Base-by-base conservation (phyloP, 371 early-diverging fungal genomes). In the Mortierella sp. region DNA sequence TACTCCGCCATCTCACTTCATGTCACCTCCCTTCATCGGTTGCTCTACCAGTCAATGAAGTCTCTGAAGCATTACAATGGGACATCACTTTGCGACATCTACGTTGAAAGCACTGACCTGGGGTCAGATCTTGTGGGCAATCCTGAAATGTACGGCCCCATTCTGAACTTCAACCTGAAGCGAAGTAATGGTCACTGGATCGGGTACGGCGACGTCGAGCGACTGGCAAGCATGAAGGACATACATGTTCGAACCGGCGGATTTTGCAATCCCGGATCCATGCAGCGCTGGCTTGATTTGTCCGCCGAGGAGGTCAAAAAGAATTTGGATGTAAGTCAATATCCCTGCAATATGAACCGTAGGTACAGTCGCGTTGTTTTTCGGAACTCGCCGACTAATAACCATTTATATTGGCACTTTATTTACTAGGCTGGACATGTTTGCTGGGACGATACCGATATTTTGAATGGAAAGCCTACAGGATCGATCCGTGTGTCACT, bases 201-300 rank as follows among this genome's bases (percentile, higher is more conserved):
- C 43, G 92, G 93, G 8, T 90, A 90, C 71, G 80, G 88, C 28
- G 90, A 91, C 51, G 93, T 95, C 9, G 90, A 91, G 75, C 78
- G 89, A 26, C 84, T 95, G 72, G 94, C 95, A 4, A 81, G 87
- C 44, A 87, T 91, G 81, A 84, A 90, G 34, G 87, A 91, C 19
- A 92, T 96, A 53, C 92, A 93, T 74, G 73, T 96, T 26, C 91
- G 96, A 0, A 79, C 92, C 0, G 96, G 96, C 0, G 89, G 93
- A 46, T 93, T 93, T 80, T 96, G 96, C 89, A 96, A 96, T 74
- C 94, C 95, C 2, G 95, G 96, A 37, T 93, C 94, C 0, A 88
- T 91, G 64, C 92, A 93, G 64, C 80, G 82, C n/a, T 91, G 91
- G 90, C 87, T 95, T 16, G 75, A 88, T 4, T 74, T 93, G 13